Evolutionary conservation across 2,329 filamentous ascomycete genomes (phyloP).

Genomic region (Fusarium cyanostomum): DNA sequence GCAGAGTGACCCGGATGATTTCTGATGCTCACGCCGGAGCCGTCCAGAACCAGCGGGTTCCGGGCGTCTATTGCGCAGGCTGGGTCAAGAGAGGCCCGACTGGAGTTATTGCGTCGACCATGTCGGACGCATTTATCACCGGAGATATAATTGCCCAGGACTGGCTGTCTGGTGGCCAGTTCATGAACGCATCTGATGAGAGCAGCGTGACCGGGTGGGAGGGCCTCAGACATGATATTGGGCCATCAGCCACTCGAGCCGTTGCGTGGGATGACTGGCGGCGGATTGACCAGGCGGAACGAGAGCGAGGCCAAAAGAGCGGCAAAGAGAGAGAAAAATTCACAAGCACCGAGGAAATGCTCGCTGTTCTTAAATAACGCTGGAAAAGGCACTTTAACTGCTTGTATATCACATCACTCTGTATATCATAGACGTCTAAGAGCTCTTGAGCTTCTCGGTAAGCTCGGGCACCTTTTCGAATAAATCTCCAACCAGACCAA

Average conservation of each 20-base stretch:
- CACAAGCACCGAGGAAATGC: constrained; percentile 65
- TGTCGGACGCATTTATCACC: constrained; percentile 92
- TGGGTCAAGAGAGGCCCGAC: constrained; percentile 97
- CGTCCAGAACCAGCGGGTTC: constrained; percentile 55
- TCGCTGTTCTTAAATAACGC: constrained; percentile 57
- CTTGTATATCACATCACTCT: constrained; percentile 41
- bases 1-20: constrained; percentile 67
- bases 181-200: constrained; percentile 46
- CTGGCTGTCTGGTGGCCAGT: constrained; percentile 62
- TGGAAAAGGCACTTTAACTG: constrained; percentile 34
- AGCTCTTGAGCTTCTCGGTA: constrained; percentile 88
- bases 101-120: constrained; percentile 94
- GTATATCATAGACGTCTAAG: constrained; percentile 44
- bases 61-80: constrained; percentile 89
- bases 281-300: constrained; percentile 83
- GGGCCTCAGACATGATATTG: constrained; percentile 70
- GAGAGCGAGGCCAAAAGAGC: constrained; percentile 66
- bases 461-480: constrained; percentile 96
- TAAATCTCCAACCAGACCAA: constrained; percentile 92
- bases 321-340: constrained; percentile 85
- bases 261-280: constrained; percentile 88
- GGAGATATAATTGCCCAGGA: constrained; percentile 86
- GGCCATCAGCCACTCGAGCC: constrained; percentile 63
- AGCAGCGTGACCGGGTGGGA: constrained; percentile 72
- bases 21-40: constrained; percentile 41